These are phyloP conservation scores for Annulohypoxylon moriforme DNA, from an alignment of 495 filamentous ascomycete species.

Conservation along the genomic window DNA sequence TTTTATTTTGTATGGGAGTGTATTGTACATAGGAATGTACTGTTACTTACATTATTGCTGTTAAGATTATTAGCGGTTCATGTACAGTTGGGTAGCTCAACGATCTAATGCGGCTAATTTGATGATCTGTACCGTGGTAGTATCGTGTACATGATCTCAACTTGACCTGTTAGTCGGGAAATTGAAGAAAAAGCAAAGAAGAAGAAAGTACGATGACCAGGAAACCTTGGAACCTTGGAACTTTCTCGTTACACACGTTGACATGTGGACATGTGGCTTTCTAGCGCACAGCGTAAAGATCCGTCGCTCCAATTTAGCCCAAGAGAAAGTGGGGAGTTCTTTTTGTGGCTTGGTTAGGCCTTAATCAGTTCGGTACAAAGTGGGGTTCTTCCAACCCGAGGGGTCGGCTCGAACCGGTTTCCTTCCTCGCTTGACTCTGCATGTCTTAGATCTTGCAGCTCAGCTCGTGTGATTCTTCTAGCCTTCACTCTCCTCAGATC, in stretches of 20 bases:
- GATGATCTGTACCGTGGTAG: neutral
- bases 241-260: slow-evolving; percentile 4
- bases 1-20: neutral
- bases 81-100: neutral
- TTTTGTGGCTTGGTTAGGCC: neutral
- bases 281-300: slow-evolving; percentile 19
- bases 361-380: slow-evolving; percentile 17
- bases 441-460: slow-evolving; percentile 45
- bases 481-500: neutral
- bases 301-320: slow-evolving; percentile 6
- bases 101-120: slow-evolving; percentile 4
- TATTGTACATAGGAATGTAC: slow-evolving; percentile 5
- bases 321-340: slow-evolving; percentile 25
- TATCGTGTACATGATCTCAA: neutral
- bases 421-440: slow-evolving; percentile 27
- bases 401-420: slow-evolving; percentile 41
- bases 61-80: neutral
- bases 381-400: slow-evolving; percentile 18
- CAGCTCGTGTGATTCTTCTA: slow-evolving; percentile 29
- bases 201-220: neutral
- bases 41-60: neutral
- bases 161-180: neutral
- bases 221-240: neutral
- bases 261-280: slow-evolving; percentile 2
- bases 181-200: neutral